These are phyloP conservation scores for Ambrosia hybrid DNA, from an alignment of 140 eudicot species.

Conservation along the genomic window DNA sequence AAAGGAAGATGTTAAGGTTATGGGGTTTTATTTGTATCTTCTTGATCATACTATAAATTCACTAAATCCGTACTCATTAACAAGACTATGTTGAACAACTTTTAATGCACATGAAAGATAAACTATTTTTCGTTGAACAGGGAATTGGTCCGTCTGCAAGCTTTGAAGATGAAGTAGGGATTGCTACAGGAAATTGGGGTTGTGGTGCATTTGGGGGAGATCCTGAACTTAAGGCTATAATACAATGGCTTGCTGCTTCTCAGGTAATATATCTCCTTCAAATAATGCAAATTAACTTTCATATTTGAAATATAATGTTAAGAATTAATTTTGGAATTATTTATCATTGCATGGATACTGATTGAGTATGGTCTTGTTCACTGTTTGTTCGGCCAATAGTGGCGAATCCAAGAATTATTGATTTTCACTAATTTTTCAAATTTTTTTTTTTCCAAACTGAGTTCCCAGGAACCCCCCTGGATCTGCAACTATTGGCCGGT, in stretches of 20 bases:
- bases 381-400: background rate
- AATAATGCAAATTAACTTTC: slow-evolving; percentile 1
- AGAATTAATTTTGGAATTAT: slow-evolving; percentile 1
- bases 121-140: background rate
- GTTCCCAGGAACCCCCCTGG: too few relatives aligned
- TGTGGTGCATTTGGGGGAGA: slow-evolving; percentile 99
- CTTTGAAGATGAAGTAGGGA: slow-evolving; percentile 55
- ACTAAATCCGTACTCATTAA: background rate
- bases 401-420: too few relatives aligned
- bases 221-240: slow-evolving; percentile 78
- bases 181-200: slow-evolving; percentile 96
- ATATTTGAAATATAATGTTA: background rate
- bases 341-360: background rate
- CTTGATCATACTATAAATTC: too few relatives aligned
- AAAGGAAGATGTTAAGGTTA: too few relatives aligned
- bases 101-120: background rate
- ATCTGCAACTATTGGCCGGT: background rate
- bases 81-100: background rate
- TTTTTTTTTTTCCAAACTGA: too few relatives aligned
- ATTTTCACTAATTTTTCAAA: too few relatives aligned
- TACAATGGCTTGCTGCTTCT: slow-evolving; percentile 99
- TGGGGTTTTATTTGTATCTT: too few relatives aligned
- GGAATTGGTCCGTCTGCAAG: slow-evolving; percentile 13
- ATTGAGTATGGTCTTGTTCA: background rate
- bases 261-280: slow-evolving; percentile 49